A percentile compares a stretch with the other conserved stretches of the same genome.
Evolutionary conservation across 2,329 filamentous ascomycete species (phyloP).

Genomic region (Alternaria sp.): DNA sequence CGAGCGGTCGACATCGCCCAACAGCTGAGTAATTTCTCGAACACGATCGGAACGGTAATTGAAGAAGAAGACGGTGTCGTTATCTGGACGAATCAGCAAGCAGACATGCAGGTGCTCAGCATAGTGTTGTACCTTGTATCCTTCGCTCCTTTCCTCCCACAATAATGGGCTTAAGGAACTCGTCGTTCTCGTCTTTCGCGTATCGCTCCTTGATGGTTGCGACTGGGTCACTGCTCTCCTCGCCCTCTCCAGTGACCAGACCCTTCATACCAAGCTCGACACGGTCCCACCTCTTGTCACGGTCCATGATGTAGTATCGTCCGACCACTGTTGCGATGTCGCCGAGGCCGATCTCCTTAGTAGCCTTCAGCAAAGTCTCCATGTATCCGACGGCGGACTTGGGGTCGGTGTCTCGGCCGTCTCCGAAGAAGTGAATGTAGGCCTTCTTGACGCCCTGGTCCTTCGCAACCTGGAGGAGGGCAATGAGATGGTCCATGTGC

Average conservation of each 20-base stretch:
- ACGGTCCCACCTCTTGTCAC: conserved; percentile 98
- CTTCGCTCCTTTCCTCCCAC: conserved; percentile 85
- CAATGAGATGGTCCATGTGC: conserved; percentile 92
- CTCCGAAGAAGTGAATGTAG: conserved; percentile 98
- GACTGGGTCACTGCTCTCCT: conserved; percentile 83
- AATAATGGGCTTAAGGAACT: conserved; percentile 98
- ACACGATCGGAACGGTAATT: conserved; percentile 99
- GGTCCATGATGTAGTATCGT: conserved; percentile 98
- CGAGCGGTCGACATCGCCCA: conserved; percentile 91
- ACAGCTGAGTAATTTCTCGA: conserved; percentile 91
- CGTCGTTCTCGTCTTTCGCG: conserved; percentile 86
- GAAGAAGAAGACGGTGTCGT: conserved; percentile 98
- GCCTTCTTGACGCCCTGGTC: conserved; percentile 86
- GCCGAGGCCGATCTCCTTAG: conserved; percentile 83
- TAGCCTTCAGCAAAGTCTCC: conserved; percentile 81
- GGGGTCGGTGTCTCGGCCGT: conserved; percentile 96
- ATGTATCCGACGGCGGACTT: conserved; percentile 91
- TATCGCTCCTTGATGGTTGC: conserved; percentile 89
- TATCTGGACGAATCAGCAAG: conserved; percentile 64
- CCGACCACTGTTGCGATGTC: conserved; percentile 93
- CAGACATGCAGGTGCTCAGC: conserved; percentile 42
- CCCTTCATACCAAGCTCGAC: conserved; percentile 90
- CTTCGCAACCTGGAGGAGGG: conserved; percentile 88
- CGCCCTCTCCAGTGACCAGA: conserved; percentile 84
- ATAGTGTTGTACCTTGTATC: conserved; percentile 71